Base-by-base conservation (phyloP, 1,139 yeast genomes). In the Suhomyces ambrosiae region DNA sequence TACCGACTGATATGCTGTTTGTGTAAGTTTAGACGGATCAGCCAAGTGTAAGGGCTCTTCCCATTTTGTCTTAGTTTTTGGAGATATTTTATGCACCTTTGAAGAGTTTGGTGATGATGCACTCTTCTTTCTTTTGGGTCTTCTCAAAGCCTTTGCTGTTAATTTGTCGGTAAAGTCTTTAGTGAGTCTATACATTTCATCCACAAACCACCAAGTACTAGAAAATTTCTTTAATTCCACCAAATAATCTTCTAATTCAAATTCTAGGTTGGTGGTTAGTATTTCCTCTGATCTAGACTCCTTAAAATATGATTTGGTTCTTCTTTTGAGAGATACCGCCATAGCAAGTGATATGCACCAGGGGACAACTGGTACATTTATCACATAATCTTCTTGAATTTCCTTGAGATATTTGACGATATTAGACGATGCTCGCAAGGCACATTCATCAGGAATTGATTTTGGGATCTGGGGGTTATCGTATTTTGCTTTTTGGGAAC, bases 151-250 rank as follows among this genome's bases (percentile, higher is more conserved):
- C 27, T 49, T 49, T 15, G 40, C 29, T 17, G 48, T 40, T 22
- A 60, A 42, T 35, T 54, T 49, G 12, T 49, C 47, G 4, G 53
- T 41, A 37, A 61, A 60, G 22, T 58, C 62, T 28, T 48, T 45
- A 4, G 60, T 48, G 23, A 61, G 43, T 29, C 51, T 45, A 30
- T 56, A 53, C 32, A 61, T 53, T 37, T 61, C 67, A 31, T 61
- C 66, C 10, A 61, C 61, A 18, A 60, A 52, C 57, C 58, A 57
- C 63, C 65, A 61, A n/a, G 53, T 49, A 5, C 45, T 37, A 6
- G 55, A 37, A 44, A 54, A 59, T 26, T 52, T 47, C 15, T 58
- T 57, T 26, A 62, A 46, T 19, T 47, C 52, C 3, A 14, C 26
- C 32, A 63, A 45, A 37, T 50, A 56, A 19, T 52, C 57, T 27